Evolutionary conservation across 768 basidiomycete species (phyloP).

Genomic region (Ephemerocybe angulata): DNA sequence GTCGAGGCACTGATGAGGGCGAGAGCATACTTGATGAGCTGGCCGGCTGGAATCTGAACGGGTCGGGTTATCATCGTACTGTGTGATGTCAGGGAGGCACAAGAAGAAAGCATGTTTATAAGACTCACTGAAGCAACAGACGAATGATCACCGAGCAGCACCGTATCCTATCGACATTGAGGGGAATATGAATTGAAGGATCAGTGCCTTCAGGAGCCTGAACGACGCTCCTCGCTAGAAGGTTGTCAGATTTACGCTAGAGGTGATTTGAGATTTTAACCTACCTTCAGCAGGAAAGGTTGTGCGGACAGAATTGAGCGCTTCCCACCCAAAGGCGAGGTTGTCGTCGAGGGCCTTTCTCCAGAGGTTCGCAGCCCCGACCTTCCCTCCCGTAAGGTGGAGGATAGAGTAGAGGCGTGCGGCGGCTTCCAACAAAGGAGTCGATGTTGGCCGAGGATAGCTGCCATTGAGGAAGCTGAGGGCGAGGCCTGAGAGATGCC

Average conservation of each 20-base stretch:
- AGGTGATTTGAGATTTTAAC: slow-evolving; percentile 6
- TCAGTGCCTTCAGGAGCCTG: slow-evolving; percentile 30
- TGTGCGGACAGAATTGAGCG: slow-evolving; percentile 54
- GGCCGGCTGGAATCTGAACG: slow-evolving; percentile 67
- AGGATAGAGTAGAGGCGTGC: slow-evolving; percentile 59
- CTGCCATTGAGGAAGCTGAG: slow-evolving; percentile 57
- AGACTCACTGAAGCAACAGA: slow-evolving; percentile 51
- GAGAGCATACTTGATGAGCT: slow-evolving; percentile 48
- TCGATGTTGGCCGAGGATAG: slow-evolving; percentile 38
- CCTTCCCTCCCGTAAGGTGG: slow-evolving; percentile 75
- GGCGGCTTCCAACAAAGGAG: slow-evolving; percentile 41
- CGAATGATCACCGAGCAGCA: slow-evolving; percentile 49
- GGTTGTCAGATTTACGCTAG: neutral
- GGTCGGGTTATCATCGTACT: slow-evolving; percentile 59
- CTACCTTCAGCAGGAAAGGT: slow-evolving; percentile 53
- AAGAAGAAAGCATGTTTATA: neutral
- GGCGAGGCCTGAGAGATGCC: slow-evolving; percentile 49
- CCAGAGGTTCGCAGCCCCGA: slow-evolving; percentile 69
- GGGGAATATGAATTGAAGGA: slow-evolving; percentile 46
- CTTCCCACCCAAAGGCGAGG: slow-evolving; percentile 59
- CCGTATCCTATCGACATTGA: slow-evolving; percentile 59
- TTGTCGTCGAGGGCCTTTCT: slow-evolving; percentile 72
- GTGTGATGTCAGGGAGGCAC: slow-evolving; percentile 8
- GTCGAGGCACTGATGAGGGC: slow-evolving; percentile 46
- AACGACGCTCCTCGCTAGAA: neutral